Percentiles rank a stretch among this genome's conserved stretches.
These are phyloP conservation scores for Clitopilus passeckerianus DNA, from an alignment of 768 basidiomycete genomes.

Conservation along the genomic window DNA sequence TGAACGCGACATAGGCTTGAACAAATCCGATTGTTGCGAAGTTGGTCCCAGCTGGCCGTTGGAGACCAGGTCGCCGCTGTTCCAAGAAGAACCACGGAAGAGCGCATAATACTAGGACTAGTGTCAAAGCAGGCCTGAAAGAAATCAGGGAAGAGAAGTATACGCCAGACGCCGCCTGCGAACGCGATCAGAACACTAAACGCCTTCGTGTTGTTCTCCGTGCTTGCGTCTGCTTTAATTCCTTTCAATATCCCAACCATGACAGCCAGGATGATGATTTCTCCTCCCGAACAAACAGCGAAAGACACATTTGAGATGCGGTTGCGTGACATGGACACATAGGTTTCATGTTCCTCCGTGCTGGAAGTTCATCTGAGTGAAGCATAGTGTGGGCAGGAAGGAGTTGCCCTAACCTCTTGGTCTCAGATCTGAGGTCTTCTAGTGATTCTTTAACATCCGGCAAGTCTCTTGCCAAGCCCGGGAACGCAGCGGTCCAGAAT, in stretches of 20 bases:
- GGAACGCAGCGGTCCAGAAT: conserved; percentile 84
- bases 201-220: conserved; percentile 69
- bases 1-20: conserved; percentile 57
- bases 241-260: conserved; percentile 76
- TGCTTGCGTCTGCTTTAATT: conserved; percentile 53
- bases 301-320: conserved; percentile 75
- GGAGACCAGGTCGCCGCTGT: conserved; percentile 61
- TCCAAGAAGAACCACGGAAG: conserved; percentile 73
- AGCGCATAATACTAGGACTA: conserved; percentile 50
- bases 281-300: conserved; percentile 62
- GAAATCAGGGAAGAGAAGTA: conserved; percentile 15
- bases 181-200: conserved; percentile 79
- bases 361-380: conserved; percentile 14
- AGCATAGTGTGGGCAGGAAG: neutral
- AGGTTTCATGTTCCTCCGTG: conserved; percentile 43
- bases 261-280: conserved; percentile 62
- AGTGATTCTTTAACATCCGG: conserved; percentile 61
- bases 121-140: neutral
- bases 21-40: conserved; percentile 63
- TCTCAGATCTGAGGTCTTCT: conserved; percentile 28
- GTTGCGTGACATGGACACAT: conserved; percentile 65
- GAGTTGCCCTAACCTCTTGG: conserved; percentile 37
- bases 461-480: conserved; percentile 66
- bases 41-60: conserved; percentile 48
- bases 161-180: conserved; percentile 72